Percentiles rank a stretch among this genome's conserved stretches.
Evolutionary conservation across 2,329 filamentous ascomycete genomes (phyloP).

Genomic region (Grosmannia penicillata): DNA sequence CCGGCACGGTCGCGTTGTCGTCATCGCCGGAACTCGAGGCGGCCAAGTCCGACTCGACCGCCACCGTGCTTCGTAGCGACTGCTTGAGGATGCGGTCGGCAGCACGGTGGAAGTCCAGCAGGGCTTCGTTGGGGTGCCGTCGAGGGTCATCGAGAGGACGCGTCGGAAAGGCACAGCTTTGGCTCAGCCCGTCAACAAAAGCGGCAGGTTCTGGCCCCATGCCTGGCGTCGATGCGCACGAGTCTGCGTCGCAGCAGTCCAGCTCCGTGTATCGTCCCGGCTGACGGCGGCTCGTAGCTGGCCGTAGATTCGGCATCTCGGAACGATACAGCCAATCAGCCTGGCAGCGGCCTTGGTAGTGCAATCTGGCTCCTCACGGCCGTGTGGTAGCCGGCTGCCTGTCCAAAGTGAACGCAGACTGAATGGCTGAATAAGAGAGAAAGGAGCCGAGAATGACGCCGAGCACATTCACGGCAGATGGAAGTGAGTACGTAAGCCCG

Average conservation of each 20-base stretch:
- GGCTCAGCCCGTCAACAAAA: constrained; percentile 14
- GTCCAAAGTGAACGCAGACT: too few species aligned
- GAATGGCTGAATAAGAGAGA: too few species aligned
- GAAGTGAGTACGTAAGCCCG: too few species aligned
- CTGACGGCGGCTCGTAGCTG: background rate
- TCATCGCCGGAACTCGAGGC: background rate
- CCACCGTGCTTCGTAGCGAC: too few species aligned
- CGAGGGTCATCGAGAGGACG: constrained; percentile 12
- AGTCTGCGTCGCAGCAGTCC: background rate
- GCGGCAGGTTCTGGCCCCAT: constrained; percentile 2
- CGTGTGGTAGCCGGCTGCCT: background rate
- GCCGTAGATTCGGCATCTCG: background rate
- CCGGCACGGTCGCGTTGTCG: background rate
- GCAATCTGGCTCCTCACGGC: background rate
- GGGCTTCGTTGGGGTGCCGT: constrained; percentile 3
- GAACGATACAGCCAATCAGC: too few species aligned
- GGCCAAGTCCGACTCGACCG: too few species aligned
- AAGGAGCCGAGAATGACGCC: too few species aligned
- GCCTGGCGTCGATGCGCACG: background rate
- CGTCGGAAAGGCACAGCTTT: constrained; percentile 12
- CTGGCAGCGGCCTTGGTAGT: background rate
- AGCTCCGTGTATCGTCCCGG: background rate
- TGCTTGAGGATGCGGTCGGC: constrained; percentile 1
- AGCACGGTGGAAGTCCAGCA: constrained; percentile 8
- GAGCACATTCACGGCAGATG: too few species aligned